A percentile compares a stretch with the other conserved stretches of the same genome.
Evolutionary conservation across 257 asterid species (phyloP).

Genomic region (Lantana camara): DNA sequence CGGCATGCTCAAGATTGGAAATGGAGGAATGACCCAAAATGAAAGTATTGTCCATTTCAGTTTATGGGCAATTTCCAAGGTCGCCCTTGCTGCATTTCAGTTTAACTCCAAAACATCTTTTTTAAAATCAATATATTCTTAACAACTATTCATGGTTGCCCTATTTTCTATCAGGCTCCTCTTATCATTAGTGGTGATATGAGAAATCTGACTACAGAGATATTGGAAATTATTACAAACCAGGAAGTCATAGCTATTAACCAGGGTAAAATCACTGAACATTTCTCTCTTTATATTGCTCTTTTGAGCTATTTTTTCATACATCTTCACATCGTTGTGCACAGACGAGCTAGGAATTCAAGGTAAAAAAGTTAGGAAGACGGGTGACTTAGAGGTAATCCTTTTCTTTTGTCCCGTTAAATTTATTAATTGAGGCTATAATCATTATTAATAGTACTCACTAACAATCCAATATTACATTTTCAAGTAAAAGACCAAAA

Average conservation of each 20-base stretch:
- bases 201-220: slow-evolving; percentile 54
- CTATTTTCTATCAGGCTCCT: slow-evolving; percentile 54
- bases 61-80: slow-evolving; percentile 87
- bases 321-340: not conserved
- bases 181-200: slow-evolving; percentile 83
- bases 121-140: not conserved
- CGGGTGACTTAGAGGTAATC: slow-evolving; percentile 72
- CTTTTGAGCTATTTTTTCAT: not conserved
- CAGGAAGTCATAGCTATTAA: slow-evolving; percentile 69
- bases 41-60: slow-evolving; percentile 82
- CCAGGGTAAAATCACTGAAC: slow-evolving; percentile 46
- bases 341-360: slow-evolving; percentile 73
- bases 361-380: slow-evolving; percentile 81
- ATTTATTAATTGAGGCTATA: not conserved
- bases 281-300: not conserved
- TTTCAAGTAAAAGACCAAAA: not conserved
- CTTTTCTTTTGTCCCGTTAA: not conserved
- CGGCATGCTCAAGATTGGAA: slow-evolving; percentile 93
- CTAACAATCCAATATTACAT: not conserved
- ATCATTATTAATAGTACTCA: not conserved
- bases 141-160: not conserved
- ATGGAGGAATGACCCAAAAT: slow-evolving; percentile 77
- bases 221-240: slow-evolving; percentile 62
- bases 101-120: not conserved
- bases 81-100: not conserved